Conservation (phyloP, 2,329 filamentous ascomycete species). For the Fusarium sp. region DNA sequence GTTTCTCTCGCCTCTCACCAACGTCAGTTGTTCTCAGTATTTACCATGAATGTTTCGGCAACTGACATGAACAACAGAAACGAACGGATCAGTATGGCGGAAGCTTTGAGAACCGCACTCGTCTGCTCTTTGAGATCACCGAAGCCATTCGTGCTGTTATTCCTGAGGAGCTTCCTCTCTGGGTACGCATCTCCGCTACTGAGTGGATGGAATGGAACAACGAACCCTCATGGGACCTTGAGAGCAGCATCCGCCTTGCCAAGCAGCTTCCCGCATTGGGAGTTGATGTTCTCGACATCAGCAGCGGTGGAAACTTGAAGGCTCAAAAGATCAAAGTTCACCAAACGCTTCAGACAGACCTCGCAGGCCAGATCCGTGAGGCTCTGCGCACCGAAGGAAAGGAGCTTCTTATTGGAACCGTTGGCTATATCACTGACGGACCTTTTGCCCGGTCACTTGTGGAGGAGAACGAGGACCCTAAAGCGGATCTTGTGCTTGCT, state of each 20-base stretch:
- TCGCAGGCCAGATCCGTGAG: conserved; percentile 78
- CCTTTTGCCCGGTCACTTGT: conserved; percentile 71
- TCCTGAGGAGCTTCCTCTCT: conserved; percentile 65
- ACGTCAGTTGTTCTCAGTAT: conserved; percentile 52
- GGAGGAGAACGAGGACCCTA: conserved; percentile 59
- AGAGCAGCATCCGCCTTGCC: conserved; percentile 60
- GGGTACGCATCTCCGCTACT: conserved; percentile 70
- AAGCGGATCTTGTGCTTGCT: conserved; percentile 77
- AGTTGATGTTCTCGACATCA: conserved; percentile 86
- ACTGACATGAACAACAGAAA: conserved; percentile 50
- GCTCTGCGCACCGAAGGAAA: conserved; percentile 64
- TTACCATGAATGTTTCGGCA: background rate
- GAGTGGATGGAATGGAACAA: conserved; percentile 68
- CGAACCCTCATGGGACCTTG: conserved; percentile 72
- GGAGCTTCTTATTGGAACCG: conserved; percentile 74
- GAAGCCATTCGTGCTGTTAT: conserved; percentile 63
- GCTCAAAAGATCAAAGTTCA: conserved; percentile 69
- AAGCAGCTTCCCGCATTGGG: conserved; percentile 75
- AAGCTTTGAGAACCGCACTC: conserved; percentile 72
- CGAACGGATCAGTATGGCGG: conserved; percentile 75
- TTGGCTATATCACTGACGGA: conserved; percentile 78
- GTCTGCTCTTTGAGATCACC: conserved; percentile 68
- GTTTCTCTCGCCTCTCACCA: conserved; percentile 71
- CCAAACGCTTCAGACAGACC: conserved; percentile 78
- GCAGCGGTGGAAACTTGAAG: conserved; percentile 76